Conservation (phyloP, 140 eudicot genomes). For the Ambrosia hybrid region DNA sequence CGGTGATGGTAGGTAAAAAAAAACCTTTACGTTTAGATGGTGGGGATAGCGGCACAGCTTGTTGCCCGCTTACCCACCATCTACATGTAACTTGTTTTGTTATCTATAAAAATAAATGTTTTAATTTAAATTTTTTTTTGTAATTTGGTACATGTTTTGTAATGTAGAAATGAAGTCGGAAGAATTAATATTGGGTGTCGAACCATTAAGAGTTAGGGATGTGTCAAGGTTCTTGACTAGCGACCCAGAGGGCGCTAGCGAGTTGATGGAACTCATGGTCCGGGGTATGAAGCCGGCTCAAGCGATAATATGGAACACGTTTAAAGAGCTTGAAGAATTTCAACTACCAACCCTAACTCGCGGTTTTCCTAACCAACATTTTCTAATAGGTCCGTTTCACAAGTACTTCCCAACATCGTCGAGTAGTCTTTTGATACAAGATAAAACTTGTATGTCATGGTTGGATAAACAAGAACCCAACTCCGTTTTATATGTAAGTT, state of each 20-base stretch:
- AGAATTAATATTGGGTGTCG: not conserved
- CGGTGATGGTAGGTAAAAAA: slow-evolving; percentile 7
- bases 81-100: not conserved
- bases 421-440: slow-evolving; percentile 29
- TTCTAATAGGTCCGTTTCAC: slow-evolving; percentile 35
- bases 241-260: not conserved
- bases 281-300: slow-evolving; percentile 9
- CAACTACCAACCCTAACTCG: slow-evolving; percentile 7
- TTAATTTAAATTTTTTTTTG: too few species aligned
- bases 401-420: slow-evolving; percentile 25
- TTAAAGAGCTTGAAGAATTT: slow-evolving; percentile 29
- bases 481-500: slow-evolving; percentile 34
- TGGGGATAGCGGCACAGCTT: too few species aligned
- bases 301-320: slow-evolving; percentile 29
- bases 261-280: slow-evolving; percentile 15
- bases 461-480: slow-evolving; percentile 26
- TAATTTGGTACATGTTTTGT: not conserved
- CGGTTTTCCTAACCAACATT: slow-evolving; percentile 20
- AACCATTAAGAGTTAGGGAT: slow-evolving; percentile 27
- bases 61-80: too few species aligned
- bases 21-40: not conserved
- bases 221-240: slow-evolving; percentile 6
- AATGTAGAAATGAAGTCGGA: slow-evolving; percentile 20
- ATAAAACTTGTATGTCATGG: slow-evolving; percentile 27
- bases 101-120: too few species aligned